Evolutionary conservation across 1,139 yeast genomes (phyloP), one percentile per base, ranked within the genome.

Genomic region (Yamadazyma triangularis): DNA sequence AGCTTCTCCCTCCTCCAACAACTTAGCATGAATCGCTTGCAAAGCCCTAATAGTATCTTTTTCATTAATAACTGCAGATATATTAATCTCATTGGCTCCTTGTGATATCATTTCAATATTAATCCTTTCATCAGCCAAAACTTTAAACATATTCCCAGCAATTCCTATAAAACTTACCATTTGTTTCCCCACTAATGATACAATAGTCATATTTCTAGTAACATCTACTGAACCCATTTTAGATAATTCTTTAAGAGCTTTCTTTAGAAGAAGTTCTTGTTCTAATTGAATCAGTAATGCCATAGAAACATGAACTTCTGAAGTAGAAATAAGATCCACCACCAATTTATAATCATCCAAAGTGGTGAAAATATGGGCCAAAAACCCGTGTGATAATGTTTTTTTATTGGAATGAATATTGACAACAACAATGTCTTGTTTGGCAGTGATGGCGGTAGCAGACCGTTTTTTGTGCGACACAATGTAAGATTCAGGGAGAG

Each of bases 251-350:
- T 67, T 73, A 31, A 88, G 70, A 2, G 97, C 96, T 34, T 70
- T 70, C 41, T 76, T 73, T 43, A 84, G 65, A 23, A 70, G 69
- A 35, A 60, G 60, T 32, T 79, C 83, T 25, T 74, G 74, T 39
- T 84, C 93, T 1, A 47, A 38, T 30, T 77, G 79, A 35, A 88
- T 80, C 44, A 86, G 91, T 40, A 91, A 66, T 2, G 98, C 98
- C 98, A 91, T 89, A 12, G 97, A 89, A 18, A 91, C 96, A 51
- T 91, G 97, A 13, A 91, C 98, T 58, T 91, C 97, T 0, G 96
- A 87, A 3, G 98, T 91, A 24, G 96, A 87, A 48, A 91, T 91
- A 51, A 91, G 77, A 59, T 91, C 98, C 28, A 91, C 97, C 33
- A 91, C 96, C 39, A 91, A 64, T 57, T 77, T 81, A 63, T 77